Evolutionary conservation across 192 early-diverging fungal genomes (phyloP).

Genomic region (Podila epicladia): DNA sequence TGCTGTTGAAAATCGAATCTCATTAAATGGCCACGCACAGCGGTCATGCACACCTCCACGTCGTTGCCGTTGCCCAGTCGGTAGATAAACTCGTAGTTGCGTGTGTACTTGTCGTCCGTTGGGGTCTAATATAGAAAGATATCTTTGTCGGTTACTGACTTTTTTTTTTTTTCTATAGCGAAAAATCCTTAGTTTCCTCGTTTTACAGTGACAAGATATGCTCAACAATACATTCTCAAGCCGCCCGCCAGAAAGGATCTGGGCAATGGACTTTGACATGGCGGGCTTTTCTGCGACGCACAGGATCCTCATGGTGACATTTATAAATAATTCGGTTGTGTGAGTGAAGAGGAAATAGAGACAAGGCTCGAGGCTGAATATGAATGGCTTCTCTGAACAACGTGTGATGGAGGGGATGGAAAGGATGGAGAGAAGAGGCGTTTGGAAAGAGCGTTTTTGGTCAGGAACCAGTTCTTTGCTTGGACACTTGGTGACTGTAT

Average conservation of each 20-base stretch:
- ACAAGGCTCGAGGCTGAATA: no score
- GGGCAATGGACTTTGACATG: slow-evolving; percentile 83
- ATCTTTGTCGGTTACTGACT: no score
- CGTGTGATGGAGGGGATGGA: no score
- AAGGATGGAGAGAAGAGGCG: no score
- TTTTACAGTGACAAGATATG: no score
- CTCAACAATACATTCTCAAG: slow-evolving; percentile 33
- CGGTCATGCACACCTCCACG: slow-evolving; percentile 82
- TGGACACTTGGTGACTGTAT: no score
- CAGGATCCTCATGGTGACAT: slow-evolving; percentile 74
- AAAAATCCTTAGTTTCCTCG: no score
- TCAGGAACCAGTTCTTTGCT: no score
- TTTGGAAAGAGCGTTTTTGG: no score
- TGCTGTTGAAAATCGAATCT: slow-evolving; percentile 71
- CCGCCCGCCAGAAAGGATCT: slow-evolving; percentile 73
- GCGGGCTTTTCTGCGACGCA: slow-evolving; percentile 98
- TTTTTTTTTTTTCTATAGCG: background rate
- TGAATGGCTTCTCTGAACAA: no score
- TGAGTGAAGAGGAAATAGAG: no score
- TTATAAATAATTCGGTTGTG: background rate
- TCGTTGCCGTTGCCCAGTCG: slow-evolving; percentile 59
- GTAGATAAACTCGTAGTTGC: slow-evolving; percentile 85
- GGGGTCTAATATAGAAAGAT: slow-evolving; percentile 25
- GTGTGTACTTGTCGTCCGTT: slow-evolving; percentile 70
- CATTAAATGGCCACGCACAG: slow-evolving; percentile 83